Conservation (phyloP, 2,329 filamentous ascomycete genomes). For the Hypoxylon sp. region DNA sequence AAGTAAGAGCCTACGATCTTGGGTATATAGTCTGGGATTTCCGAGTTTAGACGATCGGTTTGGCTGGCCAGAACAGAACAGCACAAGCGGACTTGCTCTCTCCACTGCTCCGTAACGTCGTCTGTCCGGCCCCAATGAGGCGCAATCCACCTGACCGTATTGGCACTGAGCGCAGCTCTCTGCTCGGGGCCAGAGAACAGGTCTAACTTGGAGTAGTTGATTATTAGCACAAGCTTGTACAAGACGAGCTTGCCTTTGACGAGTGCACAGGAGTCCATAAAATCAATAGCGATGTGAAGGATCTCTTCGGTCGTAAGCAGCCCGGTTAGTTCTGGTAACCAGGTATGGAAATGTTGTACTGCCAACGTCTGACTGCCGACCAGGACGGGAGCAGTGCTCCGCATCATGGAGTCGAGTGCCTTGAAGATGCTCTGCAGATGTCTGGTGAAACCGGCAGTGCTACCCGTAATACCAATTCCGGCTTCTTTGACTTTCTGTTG, state of each 20-base stretch:
- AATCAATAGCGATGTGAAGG: conserved; percentile 87
- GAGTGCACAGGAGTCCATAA: conserved; percentile 86
- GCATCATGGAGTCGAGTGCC: conserved; percentile 88
- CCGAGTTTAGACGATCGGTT: conserved; percentile 76
- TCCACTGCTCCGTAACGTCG: conserved; percentile 83
- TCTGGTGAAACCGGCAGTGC: conserved; percentile 76
- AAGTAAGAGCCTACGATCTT: conserved; percentile 92
- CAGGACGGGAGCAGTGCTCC: conserved; percentile 81
- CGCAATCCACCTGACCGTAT: conserved; percentile 88
- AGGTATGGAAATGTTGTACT: conserved; percentile 95
- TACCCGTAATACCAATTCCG: conserved; percentile 82
- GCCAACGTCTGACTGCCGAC: conserved; percentile 94
- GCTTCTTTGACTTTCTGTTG: conserved; percentile 91
- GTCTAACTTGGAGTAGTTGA: conserved; percentile 85
- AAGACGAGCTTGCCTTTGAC: conserved; percentile 91
- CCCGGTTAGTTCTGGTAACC: conserved; percentile 88
- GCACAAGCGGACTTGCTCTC: conserved; percentile 90
- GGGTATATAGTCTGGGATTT: conserved; percentile 87
- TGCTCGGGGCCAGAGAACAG: conserved; percentile 84
- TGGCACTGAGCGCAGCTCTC: conserved; percentile 75
- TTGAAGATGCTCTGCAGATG: conserved; percentile 90
- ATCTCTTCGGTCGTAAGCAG: conserved; percentile 85
- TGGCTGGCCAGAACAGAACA: conserved; percentile 92
- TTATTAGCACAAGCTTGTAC: conserved; percentile 91
- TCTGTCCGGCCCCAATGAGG: conserved; percentile 88